These are phyloP conservation scores for Ceratorhiza oryzae-sativae DNA, from an alignment of 1,284 basidiomycete genomes.

Conservation along the genomic window DNA sequence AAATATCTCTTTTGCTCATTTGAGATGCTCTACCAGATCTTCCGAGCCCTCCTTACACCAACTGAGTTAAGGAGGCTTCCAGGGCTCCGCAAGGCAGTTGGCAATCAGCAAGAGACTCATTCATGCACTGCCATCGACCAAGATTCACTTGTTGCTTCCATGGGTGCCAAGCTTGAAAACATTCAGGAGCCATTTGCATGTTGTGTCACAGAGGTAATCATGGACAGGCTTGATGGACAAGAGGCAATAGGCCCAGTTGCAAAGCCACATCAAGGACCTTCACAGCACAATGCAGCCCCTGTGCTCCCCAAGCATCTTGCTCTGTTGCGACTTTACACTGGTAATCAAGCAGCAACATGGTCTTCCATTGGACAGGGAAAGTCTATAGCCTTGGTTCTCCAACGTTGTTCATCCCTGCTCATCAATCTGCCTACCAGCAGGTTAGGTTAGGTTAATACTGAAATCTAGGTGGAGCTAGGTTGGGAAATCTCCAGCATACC, in stretches of 20 bases:
- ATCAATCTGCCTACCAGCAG: constrained; percentile 4
- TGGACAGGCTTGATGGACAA: not conserved
- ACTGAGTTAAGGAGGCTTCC: no score
- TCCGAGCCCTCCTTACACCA: not conserved
- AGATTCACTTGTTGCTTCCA: not conserved
- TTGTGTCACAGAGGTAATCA: not conserved
- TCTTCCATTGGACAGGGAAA: not conserved
- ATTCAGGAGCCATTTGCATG: no score
- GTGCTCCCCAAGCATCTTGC: not conserved
- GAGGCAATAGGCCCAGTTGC: not conserved
- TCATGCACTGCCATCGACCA: no score
- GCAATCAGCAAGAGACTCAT: not conserved
- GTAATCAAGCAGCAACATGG: not conserved
- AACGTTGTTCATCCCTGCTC: not conserved
- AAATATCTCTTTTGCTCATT: not conserved
- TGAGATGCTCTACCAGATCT: not conserved
- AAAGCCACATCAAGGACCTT: no score
- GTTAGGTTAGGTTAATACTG: no score
- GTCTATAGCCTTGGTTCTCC: not conserved
- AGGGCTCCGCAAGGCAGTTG: not conserved
- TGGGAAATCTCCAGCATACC: no score
- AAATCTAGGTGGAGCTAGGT: no score
- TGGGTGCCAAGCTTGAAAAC: not conserved
- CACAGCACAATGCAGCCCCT: no score
- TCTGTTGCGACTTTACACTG: not conserved